Conservation (phyloP, 1,284 basidiomycete species). For the Ustilago crameri region DNA sequence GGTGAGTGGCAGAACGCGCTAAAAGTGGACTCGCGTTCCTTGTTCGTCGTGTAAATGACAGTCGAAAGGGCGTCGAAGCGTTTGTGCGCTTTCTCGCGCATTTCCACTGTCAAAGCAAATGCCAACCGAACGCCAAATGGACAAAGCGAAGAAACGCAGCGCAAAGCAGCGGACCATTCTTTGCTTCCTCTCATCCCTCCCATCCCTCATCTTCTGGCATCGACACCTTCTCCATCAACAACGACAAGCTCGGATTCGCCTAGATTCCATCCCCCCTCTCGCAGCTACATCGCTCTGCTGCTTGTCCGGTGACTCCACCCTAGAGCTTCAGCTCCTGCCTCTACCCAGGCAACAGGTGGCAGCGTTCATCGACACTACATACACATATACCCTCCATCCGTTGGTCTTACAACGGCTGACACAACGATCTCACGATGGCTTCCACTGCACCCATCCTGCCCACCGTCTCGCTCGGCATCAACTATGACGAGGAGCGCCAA, state of each 20-base stretch:
- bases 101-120: background rate
- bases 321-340: too few relatives aligned
- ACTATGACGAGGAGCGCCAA: conserved; percentile 71
- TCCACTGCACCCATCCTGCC: conserved; percentile 69
- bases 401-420: too few relatives aligned
- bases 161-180: background rate
- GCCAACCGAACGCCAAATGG: background rate
- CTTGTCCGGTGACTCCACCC: too few relatives aligned
- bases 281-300: too few relatives aligned
- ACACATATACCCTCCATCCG: too few relatives aligned
- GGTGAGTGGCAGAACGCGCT: background rate
- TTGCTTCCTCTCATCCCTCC: background rate
- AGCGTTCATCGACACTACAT: too few relatives aligned
- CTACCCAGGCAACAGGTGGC: too few relatives aligned
- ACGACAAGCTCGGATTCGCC: background rate
- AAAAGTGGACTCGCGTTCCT: background rate
- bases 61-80: too few relatives aligned
- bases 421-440: too few relatives aligned
- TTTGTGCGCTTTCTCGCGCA: background rate
- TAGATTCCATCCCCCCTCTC: too few relatives aligned
- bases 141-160: background rate
- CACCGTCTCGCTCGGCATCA: conserved; percentile 71
- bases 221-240: background rate
- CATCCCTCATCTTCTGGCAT: background rate
- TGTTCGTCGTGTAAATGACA: conserved; percentile 32